These are phyloP conservation scores for Solanum pinnatisectum DNA, from an alignment of 257 asterid genomes.

Conservation along the genomic window DNA sequence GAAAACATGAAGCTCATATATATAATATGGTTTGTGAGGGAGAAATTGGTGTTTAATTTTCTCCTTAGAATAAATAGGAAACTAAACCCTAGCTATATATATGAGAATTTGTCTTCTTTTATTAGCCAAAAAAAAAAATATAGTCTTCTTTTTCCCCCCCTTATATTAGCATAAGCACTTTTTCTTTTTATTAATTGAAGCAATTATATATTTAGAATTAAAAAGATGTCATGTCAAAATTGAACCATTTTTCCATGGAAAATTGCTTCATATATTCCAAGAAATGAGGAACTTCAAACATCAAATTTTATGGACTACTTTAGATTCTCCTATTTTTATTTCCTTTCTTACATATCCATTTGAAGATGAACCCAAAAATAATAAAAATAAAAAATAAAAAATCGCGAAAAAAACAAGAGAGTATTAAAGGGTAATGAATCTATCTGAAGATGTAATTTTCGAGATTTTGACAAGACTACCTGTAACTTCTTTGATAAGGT, in stretches of 20 bases:
- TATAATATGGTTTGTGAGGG: background rate
- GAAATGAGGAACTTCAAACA: background rate
- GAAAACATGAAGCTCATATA: background rate
- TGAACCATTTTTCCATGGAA: background rate
- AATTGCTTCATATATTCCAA: background rate
- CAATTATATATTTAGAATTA: background rate
- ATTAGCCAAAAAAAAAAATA: background rate
- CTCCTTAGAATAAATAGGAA: background rate
- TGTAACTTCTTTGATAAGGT: slow-evolving; percentile 21
- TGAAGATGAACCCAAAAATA: background rate
- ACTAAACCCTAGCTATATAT: background rate
- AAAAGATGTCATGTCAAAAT: background rate
- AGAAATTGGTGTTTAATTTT: background rate
- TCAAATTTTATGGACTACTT: background rate
- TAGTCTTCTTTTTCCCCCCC: background rate
- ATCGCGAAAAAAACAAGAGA: background rate
- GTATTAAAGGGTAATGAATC: slow-evolving; percentile 8
- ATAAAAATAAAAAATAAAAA: too few relatives aligned
- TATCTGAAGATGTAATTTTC: slow-evolving; percentile 27
- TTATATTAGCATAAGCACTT: background rate
- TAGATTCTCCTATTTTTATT: background rate
- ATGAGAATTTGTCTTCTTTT: background rate
- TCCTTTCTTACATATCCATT: background rate
- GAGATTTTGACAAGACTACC: slow-evolving; percentile 39
- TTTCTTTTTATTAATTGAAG: background rate